Evolutionary conservation across 257 asterid species (phyloP), one percentile per base, ranked within the genome.

Genomic region (Pogostemon cablin): DNA sequence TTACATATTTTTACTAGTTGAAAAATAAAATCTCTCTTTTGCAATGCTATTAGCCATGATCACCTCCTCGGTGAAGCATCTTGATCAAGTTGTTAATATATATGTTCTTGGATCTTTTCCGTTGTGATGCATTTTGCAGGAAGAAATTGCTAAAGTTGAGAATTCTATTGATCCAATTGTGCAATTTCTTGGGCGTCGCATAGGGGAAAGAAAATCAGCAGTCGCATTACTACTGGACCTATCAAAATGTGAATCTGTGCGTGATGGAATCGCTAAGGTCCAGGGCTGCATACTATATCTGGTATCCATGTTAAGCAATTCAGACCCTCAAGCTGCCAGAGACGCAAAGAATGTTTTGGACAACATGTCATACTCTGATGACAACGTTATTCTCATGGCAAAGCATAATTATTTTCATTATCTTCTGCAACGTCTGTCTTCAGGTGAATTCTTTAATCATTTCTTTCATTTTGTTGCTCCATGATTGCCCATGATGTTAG

Each of bases 261-360:
- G 86, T 43, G 83, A 73, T 54, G 57, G 85, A 80, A 80, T 87
- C 0, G 91, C 87, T 62, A 78, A 87, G 73, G 89, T 79, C 44
- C 87, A 82, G 64, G 91, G 91, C 53, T 87, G 91, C 79, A 82
- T 87, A 72, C 81, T 87, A 72, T 86, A 81, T 72, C 77, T 87
- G 12, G 90, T 80, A 32, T 85, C 91, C 5, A 80, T 85, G 86
- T 77, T 83, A 57, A 77, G 81, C 79, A 75, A 72, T 75, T 79
- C 74, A 35, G 93, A 87, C 81, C 79, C 50, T 71, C 85, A 87
- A 78, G 85, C 87, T 11, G 79, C 86, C 61, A 68, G 67, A 55
- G 84, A 83, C 65, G 91, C 93, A 2, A 68, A 61, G 74, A 71
- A 64, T 20, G 80, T 87, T 62, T 71, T 87, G 76, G 89, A 87